Base-by-base conservation (phyloP, 2,329 filamentous ascomycete genomes). In the Penicillium sp. region DNA sequence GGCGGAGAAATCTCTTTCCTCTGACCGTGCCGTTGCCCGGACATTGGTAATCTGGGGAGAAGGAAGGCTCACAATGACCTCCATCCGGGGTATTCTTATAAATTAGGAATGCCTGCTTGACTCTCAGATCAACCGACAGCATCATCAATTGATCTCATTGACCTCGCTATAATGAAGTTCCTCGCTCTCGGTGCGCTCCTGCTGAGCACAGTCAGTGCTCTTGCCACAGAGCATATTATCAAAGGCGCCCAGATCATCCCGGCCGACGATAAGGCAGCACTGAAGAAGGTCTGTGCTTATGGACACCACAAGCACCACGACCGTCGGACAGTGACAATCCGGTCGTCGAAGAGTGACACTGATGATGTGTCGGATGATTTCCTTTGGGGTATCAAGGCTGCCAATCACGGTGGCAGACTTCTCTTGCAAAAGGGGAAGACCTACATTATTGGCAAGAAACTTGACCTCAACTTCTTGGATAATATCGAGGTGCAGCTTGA, bases 361-460 rank as follows among this genome's bases (percentile, higher is more conserved):
- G 84, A 86, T 55, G 84, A 87, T 66, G 74, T 86, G 43, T 81
- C 84, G 1, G 75, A 75, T 8, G 81, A 83, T 37, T 85, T 87
- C 65, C 73, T 82, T 29, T 74, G 75, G 67, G 84, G 80, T 0
- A 71, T 87, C 41, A 76, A 80, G 64, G 76, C 80, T 53, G 84
- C 84, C 2, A 86, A 87, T 64, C 73, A 84, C 37, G 85, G 85
- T 46, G 85, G 85, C 17, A 81, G 83, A 4, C 71, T 87, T 4
- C 76, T 83, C 41, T 70, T 86, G 1, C 74, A 83, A 33, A 80
- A 81, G 64, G 79, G 78, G 4, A 73, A 83, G 67, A 83, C 77
- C 1, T 86, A 82, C 66, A 72, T 86, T 21, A 84, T 86, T 62
- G 84, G 83, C 55, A 84, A 81, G 71, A 84, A 82, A 57, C 73